Conservation (phyloP, 495 filamentous ascomycete species). For the Neurospora sp. region DNA sequence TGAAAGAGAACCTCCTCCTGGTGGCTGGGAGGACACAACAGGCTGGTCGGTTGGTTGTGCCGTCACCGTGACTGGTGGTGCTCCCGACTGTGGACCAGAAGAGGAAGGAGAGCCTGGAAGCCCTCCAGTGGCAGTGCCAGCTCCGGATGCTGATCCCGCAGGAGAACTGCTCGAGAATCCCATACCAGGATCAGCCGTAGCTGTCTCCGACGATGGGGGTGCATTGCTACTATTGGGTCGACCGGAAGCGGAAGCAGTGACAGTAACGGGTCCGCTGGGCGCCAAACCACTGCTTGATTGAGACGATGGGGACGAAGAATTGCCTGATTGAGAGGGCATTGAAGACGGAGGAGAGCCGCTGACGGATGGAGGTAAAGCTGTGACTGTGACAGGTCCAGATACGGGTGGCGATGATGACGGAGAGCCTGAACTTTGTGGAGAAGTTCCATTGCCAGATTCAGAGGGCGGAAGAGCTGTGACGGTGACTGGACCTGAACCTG, state of each 20-base stretch:
- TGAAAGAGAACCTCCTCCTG: neutral
- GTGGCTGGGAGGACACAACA: neutral
- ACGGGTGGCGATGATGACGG: neutral
- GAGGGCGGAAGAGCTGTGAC: neutral
- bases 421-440: neutral
- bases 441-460: neutral
- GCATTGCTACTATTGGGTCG: neutral
- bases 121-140: neutral
- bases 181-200: neutral
- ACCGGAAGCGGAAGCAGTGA: slow-evolving; percentile 2
- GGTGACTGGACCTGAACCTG: neutral
- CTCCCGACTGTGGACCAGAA: neutral
- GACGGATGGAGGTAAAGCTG: neutral
- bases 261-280: neutral
- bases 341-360: neutral
- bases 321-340: neutral
- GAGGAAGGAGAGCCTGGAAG: neutral
- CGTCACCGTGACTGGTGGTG: neutral
- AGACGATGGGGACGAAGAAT: neutral
- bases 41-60: neutral
- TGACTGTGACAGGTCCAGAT: neutral
- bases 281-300: neutral
- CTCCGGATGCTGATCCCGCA: neutral
- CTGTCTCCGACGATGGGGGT: neutral
- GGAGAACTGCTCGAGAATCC: neutral